phyloP scores from a whole-genome alignment of 1,284 basidiomycete species.

The Puccinia sorghi region DNA sequence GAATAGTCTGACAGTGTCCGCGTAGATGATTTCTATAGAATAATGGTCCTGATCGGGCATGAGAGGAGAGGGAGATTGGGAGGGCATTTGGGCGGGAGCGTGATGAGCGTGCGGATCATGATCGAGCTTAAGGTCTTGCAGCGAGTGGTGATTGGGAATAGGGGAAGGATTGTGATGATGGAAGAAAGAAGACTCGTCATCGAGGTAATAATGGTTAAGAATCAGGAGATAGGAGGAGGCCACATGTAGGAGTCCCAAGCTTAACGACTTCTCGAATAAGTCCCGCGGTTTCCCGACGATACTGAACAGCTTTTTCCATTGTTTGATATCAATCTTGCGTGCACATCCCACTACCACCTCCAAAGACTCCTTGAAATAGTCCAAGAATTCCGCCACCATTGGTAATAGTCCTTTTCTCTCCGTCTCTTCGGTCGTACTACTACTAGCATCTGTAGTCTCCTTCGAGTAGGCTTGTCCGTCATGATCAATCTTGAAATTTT shows the following conservation, averaged over 20 bases:
- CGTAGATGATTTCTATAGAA: constrained; percentile 54
- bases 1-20: constrained; percentile 55
- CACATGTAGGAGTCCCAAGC: constrained; percentile 74
- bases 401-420: background rate
- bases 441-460: too few relatives aligned
- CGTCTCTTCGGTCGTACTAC: background rate
- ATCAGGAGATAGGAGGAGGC: constrained; percentile 92
- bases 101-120: too few relatives aligned
- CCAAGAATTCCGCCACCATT: constrained; percentile 75
- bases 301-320: constrained; percentile 85
- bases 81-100: too few relatives aligned
- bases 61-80: background rate
- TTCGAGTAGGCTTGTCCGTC: background rate
- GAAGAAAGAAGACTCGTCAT: constrained; percentile 62
- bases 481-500: constrained; percentile 56
- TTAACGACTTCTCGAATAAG: constrained; percentile 88
- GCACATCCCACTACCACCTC: constrained; percentile 96
- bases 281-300: constrained; percentile 84
- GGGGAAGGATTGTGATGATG: constrained; percentile 64
- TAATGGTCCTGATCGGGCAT: constrained; percentile 49
- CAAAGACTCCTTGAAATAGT: constrained; percentile 84
- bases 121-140: too few relatives aligned
- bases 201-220: constrained; percentile 73
- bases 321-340: constrained; percentile 89
- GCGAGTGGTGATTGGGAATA: background rate